phyloP scores from a whole-genome alignment of 1,284 basidiomycete species.

The Moesziomyces sp. region DNA sequence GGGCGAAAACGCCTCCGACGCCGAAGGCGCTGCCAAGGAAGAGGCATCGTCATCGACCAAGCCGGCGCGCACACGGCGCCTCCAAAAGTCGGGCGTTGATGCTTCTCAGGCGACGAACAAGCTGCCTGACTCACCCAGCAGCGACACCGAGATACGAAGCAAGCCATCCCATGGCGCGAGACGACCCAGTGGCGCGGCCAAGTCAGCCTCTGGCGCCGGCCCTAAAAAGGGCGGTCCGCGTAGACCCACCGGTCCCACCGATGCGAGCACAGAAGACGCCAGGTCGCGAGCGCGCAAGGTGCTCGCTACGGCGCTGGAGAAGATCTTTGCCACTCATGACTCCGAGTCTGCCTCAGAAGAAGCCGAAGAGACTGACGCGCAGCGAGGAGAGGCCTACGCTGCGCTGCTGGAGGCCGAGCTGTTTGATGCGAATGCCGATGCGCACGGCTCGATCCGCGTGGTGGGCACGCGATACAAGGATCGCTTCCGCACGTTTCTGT shows the following conservation, averaged over 20 bases:
- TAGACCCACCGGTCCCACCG: constrained; percentile 24
- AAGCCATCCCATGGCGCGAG: constrained; percentile 12
- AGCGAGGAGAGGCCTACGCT: constrained; percentile 31
- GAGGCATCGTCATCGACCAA: background rate
- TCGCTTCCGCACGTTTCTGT: constrained; percentile 62
- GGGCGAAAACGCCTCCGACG: constrained; percentile 17
- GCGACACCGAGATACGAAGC: constrained; percentile 1
- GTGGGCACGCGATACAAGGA: constrained; percentile 58
- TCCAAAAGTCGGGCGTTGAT: background rate
- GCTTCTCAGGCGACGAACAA: background rate
- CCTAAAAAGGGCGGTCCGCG: constrained; percentile 21
- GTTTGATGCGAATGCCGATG: constrained; percentile 48
- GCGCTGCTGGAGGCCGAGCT: constrained; percentile 47
- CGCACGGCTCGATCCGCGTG: constrained; percentile 17
- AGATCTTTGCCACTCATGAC: constrained; percentile 13
- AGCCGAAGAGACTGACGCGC: constrained; percentile 10
- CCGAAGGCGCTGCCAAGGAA: constrained; percentile 17
- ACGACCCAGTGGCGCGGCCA: constrained; percentile 26
- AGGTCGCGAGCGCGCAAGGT: constrained; percentile 35
- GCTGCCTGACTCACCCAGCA: background rate
- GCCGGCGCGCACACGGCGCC: constrained; percentile 2
- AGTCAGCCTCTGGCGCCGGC: background rate
- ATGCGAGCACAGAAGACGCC: constrained; percentile 43
- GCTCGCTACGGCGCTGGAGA: constrained; percentile 25
- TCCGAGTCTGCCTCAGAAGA: background rate